Conservation (phyloP, 306 rosid species). For the Gillenia trifoliata region DNA sequence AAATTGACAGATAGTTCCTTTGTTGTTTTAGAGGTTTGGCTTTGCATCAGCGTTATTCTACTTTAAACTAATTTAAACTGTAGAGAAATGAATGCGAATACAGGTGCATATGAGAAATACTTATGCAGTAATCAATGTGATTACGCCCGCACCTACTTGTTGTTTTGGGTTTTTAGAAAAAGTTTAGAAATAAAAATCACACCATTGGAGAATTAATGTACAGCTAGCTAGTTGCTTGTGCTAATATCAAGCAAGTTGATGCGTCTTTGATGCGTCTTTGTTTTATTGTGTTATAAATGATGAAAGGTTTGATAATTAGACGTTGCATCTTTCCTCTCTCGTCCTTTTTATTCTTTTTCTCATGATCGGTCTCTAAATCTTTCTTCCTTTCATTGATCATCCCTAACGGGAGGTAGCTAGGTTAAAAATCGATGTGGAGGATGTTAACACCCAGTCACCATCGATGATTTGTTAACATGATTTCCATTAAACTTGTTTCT, state of each 20-base stretch:
- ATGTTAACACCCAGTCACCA: not conserved
- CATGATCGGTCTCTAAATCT: not conserved
- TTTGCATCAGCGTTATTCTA: not conserved
- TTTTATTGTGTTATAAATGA: not conserved
- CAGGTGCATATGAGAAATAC: too few relatives aligned
- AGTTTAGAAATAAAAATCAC: constrained; percentile 2
- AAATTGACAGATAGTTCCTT: not conserved
- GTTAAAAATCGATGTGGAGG: not conserved
- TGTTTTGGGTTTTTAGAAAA: not conserved
- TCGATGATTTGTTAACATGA: not conserved
- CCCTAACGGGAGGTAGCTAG: not conserved
- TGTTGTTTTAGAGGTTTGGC: not conserved
- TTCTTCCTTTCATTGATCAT: not conserved
- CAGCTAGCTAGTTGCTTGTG: not conserved
- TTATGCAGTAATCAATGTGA: not conserved
- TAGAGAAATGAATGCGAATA: too few relatives aligned
- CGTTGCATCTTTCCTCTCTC: not conserved
- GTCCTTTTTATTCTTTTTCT: not conserved
- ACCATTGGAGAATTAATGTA: not conserved
- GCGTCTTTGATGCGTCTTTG: not conserved
- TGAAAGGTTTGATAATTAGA: constrained; percentile 3
- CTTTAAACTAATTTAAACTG: too few relatives aligned
- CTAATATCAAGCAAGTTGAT: not conserved
- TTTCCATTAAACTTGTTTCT: not conserved
- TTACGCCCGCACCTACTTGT: not conserved